Percentiles rank a stretch among this genome's conserved stretches.
phyloP scores from a whole-genome alignment of 2,329 filamentous ascomycete species.

The Penicillium sp. region DNA sequence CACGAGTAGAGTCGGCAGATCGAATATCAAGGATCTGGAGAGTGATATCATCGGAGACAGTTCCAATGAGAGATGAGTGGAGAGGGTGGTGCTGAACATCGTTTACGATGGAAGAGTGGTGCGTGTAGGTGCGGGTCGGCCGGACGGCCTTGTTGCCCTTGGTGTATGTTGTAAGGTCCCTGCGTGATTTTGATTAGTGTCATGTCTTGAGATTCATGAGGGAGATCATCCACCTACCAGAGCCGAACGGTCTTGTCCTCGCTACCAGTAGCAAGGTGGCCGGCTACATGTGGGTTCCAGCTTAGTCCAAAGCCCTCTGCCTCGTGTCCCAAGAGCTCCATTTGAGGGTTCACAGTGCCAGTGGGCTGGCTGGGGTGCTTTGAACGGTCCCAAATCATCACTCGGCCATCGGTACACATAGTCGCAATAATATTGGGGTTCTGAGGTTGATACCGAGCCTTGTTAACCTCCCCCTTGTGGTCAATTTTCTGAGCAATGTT shows the following conservation, averaged over 20 bases:
- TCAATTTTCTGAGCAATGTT: constrained; percentile 94
- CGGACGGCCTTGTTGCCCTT: constrained; percentile 69
- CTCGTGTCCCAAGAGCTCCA: constrained; percentile 80
- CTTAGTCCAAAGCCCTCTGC: constrained; percentile 88
- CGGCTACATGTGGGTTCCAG: constrained; percentile 84
- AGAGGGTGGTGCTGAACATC: constrained; percentile 95
- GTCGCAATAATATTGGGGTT: constrained; percentile 97
- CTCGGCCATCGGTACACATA: constrained; percentile 80
- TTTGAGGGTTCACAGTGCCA: constrained; percentile 74
- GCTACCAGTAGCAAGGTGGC: constrained; percentile 83
- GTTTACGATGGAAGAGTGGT: constrained; percentile 90
- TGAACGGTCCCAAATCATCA: constrained; percentile 92
- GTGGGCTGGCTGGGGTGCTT: constrained; percentile 82
- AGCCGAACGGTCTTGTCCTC: constrained; percentile 89
- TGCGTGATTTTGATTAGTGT: constrained; percentile 32
- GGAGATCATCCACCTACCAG: constrained; percentile 62
- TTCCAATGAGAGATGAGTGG: constrained; percentile 81
- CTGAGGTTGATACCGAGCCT: constrained; percentile 95
- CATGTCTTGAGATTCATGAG: not conserved
- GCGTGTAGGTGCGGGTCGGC: constrained; percentile 74
- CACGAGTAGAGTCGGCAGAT: constrained; percentile 62
- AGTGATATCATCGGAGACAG: constrained; percentile 91
- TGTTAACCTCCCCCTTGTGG: constrained; percentile 96
- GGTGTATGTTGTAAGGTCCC: constrained; percentile 77
- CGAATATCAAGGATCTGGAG: constrained; percentile 91